phyloP scores from a whole-genome alignment of 345 rosid species.

The Salix koriyanagi region DNA sequence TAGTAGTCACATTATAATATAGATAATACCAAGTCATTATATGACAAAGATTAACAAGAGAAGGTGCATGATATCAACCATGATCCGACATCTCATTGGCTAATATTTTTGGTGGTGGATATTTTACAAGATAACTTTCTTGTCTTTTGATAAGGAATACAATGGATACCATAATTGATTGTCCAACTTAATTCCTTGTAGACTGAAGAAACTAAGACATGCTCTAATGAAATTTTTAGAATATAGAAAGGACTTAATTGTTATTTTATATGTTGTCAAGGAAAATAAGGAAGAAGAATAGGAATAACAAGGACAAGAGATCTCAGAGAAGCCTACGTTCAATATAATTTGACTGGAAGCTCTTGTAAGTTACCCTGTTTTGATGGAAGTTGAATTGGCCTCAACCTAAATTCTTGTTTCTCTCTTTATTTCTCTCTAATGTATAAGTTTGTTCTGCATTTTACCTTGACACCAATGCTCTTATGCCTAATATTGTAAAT shows the following conservation, averaged over 20 bases:
- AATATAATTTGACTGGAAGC: not conserved
- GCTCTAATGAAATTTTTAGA: not conserved
- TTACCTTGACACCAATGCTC: no score
- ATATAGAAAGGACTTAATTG: not conserved
- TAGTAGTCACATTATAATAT: not conserved
- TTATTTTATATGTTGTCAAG: not conserved
- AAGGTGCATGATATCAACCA: not conserved
- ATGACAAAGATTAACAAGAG: not conserved
- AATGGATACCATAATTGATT: not conserved
- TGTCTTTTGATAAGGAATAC: not conserved
- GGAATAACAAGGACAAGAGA: not conserved
- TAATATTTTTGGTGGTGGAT: not conserved
- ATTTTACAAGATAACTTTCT: not conserved
- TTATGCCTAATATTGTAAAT: no score
- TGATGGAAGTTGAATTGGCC: no score
- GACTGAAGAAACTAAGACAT: not conserved
- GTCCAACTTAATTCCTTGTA: not conserved
- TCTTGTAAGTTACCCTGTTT: not conserved
- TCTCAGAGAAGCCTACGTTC: not conserved
- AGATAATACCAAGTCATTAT: no score
- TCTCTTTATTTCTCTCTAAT: no score
- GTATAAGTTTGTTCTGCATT: no score
- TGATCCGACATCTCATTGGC: not conserved
- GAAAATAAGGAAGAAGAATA: not conserved
- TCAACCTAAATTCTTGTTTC: no score